phyloP scores from a whole-genome alignment of 2,329 filamentous ascomycete species.

The Sclerotinia nivalis region DNA sequence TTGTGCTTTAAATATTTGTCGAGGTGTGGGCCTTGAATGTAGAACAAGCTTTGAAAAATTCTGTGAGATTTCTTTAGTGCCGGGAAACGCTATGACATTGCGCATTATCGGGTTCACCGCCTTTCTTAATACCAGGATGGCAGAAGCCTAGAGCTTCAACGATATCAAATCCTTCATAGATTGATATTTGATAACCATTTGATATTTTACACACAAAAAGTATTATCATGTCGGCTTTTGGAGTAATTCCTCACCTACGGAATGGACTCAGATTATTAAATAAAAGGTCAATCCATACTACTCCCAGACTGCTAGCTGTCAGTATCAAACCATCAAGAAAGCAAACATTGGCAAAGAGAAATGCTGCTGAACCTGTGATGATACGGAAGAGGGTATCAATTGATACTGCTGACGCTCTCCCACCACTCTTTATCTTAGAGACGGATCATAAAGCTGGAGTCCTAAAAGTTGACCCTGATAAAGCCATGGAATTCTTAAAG shows the following conservation, averaged over 20 bases:
- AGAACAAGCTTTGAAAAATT: constrained; percentile 12
- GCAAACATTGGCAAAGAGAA: constrained; percentile 13
- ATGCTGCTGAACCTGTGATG: constrained; percentile 7
- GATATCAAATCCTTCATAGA: background rate
- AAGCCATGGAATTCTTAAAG: constrained; percentile 35
- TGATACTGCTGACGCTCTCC: constrained; percentile 25
- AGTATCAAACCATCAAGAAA: constrained; percentile 4
- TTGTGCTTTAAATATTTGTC: background rate
- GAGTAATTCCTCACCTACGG: background rate
- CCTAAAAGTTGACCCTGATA: constrained; percentile 32
- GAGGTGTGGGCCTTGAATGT: background rate
- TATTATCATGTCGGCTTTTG: background rate
- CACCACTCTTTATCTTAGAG: constrained; percentile 32
- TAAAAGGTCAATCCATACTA: constrained; percentile 4
- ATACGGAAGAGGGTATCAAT: constrained; percentile 11
- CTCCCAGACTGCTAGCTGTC: background rate
- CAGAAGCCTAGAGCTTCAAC: background rate
- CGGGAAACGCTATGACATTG: constrained; percentile 4
- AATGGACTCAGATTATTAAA: background rate
- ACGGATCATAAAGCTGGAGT: constrained; percentile 34
- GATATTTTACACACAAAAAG: background rate
- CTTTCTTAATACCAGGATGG: background rate
- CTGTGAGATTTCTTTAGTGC: constrained; percentile 19
- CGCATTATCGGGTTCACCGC: constrained; percentile 5
- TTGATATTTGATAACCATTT: background rate